Conservation (phyloP, 495 filamentous ascomycete species). For the Penicillium goetzii region DNA sequence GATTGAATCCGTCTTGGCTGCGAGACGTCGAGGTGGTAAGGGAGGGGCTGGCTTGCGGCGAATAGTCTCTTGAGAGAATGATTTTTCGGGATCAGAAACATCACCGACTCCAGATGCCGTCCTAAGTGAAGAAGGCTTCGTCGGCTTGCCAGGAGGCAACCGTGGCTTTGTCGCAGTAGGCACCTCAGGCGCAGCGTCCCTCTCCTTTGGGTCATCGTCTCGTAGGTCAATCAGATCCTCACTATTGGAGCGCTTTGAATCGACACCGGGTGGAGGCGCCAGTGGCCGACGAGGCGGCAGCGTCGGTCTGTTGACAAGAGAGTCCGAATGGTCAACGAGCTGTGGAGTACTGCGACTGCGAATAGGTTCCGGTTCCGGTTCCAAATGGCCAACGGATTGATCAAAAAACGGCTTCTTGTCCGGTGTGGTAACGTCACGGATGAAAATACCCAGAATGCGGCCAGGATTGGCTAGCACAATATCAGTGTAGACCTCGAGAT, state of each 20-base stretch:
- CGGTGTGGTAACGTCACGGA: slow-evolving; percentile 88
- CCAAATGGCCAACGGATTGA: slow-evolving; percentile 56
- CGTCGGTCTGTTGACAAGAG: slow-evolving; percentile 34
- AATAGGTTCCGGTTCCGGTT: slow-evolving; percentile 12
- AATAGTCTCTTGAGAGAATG: slow-evolving; percentile 25
- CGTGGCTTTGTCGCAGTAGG: slow-evolving; percentile 28
- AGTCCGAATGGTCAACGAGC: slow-evolving; percentile 34
- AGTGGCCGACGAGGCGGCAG: slow-evolving; percentile 43
- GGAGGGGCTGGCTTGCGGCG: slow-evolving; percentile 52
- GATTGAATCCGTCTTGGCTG: slow-evolving; percentile 28
- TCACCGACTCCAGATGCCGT: slow-evolving; percentile 25
- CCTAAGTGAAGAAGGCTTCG: slow-evolving; percentile 69
- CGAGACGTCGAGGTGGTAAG: slow-evolving; percentile 43
- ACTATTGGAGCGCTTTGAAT: slow-evolving; percentile 43
- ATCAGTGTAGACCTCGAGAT: slow-evolving; percentile 96
- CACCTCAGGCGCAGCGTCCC: slow-evolving; percentile 15
- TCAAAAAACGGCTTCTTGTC: slow-evolving; percentile 75
- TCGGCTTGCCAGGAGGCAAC: slow-evolving; percentile 61
- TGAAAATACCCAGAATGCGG: slow-evolving; percentile 82
- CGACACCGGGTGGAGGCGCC: slow-evolving; percentile 20
- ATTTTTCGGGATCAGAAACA: neutral
- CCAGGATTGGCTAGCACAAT: slow-evolving; percentile 82
- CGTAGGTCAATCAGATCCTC: slow-evolving; percentile 68
- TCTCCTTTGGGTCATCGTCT: slow-evolving; percentile 52
- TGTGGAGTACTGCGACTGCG: slow-evolving; percentile 37